phyloP scores from a whole-genome alignment of 2,329 filamentous ascomycete species.

The Trichoderma citrinoviride region DNA sequence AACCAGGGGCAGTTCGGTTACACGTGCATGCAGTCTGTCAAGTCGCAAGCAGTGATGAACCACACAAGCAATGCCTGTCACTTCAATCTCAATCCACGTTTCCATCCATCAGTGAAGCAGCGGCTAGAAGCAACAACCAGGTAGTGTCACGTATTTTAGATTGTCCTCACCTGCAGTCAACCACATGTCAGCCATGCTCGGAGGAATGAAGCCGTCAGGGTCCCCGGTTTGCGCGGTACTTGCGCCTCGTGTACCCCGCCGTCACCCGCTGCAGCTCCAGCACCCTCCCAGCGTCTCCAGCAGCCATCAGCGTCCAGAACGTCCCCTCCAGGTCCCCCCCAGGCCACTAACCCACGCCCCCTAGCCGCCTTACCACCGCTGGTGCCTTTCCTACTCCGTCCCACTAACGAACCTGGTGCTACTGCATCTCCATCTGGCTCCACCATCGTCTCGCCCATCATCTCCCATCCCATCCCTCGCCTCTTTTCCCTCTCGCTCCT shows the following conservation, averaged over 20 bases:
- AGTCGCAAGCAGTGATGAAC: too few species aligned
- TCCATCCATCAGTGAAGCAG: too few species aligned
- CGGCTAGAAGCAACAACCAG: too few species aligned
- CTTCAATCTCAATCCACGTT: too few species aligned
- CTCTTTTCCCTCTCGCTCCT: neutral
- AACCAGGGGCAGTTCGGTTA: too few species aligned
- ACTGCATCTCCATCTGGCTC: constrained; percentile 13
- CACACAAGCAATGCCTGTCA: too few species aligned
- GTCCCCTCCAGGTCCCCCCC: too few species aligned
- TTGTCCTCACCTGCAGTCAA: neutral
- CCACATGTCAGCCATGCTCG: neutral
- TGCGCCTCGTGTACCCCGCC: constrained; percentile 1
- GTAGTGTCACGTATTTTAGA: too few species aligned
- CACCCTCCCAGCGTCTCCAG: neutral
- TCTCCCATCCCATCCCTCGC: constrained; percentile 15
- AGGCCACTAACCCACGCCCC: neutral
- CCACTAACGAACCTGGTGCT: constrained; percentile 5
- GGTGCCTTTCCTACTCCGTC: neutral
- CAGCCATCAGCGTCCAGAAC: too few species aligned
- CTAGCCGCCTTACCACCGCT: neutral
- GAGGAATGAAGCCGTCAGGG: neutral
- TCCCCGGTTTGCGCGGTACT: neutral
- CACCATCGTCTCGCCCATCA: constrained; percentile 12
- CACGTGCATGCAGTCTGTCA: too few species aligned
- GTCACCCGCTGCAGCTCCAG: neutral